Conservation (phyloP, 2,329 filamentous ascomycete genomes). For the Chaetomium olivaceum region DNA sequence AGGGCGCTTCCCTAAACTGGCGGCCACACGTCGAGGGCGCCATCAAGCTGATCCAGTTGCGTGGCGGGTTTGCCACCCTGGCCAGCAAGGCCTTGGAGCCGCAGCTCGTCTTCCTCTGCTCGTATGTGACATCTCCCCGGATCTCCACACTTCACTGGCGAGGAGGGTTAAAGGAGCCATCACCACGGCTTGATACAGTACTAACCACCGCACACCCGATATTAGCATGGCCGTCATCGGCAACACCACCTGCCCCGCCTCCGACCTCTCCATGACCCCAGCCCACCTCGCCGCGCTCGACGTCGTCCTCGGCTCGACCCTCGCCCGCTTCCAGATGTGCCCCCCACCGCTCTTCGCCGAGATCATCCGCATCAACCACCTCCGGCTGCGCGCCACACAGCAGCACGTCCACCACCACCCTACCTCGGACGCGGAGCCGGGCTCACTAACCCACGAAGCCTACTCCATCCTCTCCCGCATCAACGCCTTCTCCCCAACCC, state of each 20-base stretch:
- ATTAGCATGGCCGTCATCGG: conserved; percentile 34
- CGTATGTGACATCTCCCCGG: not conserved
- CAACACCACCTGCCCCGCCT: conserved; percentile 42
- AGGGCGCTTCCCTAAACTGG: conserved; percentile 39
- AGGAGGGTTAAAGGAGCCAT: too few species aligned
- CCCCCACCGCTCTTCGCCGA: conserved; percentile 39
- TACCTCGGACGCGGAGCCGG: too few species aligned
- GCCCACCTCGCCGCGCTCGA: conserved; percentile 35
- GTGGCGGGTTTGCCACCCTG: conserved; percentile 37
- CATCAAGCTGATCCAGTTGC: conserved; percentile 37
- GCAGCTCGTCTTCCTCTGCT: conserved; percentile 1
- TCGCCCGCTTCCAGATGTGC: conserved; percentile 36
- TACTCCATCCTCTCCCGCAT: conserved; percentile 34
- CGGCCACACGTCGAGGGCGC: conserved; percentile 40
- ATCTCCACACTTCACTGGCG: too few species aligned
- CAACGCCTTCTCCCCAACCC: conserved; percentile 34
- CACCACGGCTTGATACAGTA: not conserved
- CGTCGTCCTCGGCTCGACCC: conserved; percentile 31
- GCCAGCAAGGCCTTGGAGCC: conserved; percentile 18
- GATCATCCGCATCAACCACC: conserved; percentile 40
- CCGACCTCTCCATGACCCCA: conserved; percentile 34
- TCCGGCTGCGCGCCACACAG: conserved; percentile 34
- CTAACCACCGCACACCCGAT: conserved; percentile 9
- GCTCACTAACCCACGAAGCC: conserved; percentile 26
- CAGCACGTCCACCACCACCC: not conserved